These are phyloP conservation scores for Didymellaceae sp. DNA, from an alignment of 2,329 filamentous ascomycete species.

Conservation along the genomic window DNA sequence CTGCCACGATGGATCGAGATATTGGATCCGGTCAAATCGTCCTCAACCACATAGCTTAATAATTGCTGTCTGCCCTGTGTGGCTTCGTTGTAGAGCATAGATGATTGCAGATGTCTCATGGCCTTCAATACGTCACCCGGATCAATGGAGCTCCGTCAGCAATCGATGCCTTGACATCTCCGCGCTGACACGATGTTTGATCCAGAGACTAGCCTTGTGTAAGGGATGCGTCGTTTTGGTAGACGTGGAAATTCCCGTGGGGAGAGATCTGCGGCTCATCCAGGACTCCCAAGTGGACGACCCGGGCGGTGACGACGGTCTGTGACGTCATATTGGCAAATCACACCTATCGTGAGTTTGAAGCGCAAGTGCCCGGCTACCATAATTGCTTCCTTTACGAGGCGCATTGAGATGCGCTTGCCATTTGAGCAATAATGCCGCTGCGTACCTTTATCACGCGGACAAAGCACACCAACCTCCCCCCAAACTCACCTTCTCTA, in stretches of 20 bases:
- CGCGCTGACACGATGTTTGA: no score
- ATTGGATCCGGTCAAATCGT: not conserved
- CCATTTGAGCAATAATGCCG: slow-evolving; percentile 6
- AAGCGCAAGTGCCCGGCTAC: slow-evolving; percentile 9
- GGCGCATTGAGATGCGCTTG: slow-evolving; percentile 5
- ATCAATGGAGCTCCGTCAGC: no score
- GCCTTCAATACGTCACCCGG: no score
- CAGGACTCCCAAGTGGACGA: not conserved
- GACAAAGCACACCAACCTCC: slow-evolving; percentile 1
- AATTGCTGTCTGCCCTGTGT: no score
- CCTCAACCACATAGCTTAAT: not conserved
- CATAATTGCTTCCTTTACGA: slow-evolving; percentile 15
- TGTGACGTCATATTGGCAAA: slow-evolving; percentile 14
- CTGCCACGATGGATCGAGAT: not conserved
- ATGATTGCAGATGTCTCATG: no score
- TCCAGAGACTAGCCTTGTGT: not conserved
- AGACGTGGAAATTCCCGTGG: not conserved
- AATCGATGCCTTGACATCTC: no score
- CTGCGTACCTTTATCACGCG: slow-evolving; percentile 2
- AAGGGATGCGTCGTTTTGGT: not conserved
- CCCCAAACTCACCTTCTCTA: slow-evolving; percentile 2
- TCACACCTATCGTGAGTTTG: slow-evolving; percentile 16
- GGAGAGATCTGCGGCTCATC: not conserved
- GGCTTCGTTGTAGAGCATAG: no score
- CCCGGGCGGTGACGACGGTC: slow-evolving; percentile 9